Evolutionary conservation across 2,329 filamentous ascomycete genomes (phyloP), one percentile per base, ranked within the genome.

Genomic region (Xylariaceae sp.): DNA sequence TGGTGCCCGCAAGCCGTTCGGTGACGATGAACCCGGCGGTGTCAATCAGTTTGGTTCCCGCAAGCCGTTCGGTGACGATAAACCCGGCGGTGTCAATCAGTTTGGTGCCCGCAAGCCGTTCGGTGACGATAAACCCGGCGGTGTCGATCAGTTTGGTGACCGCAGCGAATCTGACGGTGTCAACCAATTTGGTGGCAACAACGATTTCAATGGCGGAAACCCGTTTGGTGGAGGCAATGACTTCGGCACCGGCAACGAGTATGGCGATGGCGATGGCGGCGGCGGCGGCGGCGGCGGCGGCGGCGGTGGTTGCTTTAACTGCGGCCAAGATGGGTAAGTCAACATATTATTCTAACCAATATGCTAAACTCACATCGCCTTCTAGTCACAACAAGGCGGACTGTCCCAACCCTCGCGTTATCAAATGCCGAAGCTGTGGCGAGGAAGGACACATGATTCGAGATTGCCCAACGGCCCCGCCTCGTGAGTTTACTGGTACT

Each of bases 361-460:
- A 61, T 55, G 26, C 49, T 57, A 53, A 55, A 58, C 64, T 57
- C 65, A 48, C 39, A 30, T 11, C 26, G 9, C 37, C 35, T 32
- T 40, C 11, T 52, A 79, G 83, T 11, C 84, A 87, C 73, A 81
- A 74, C 69, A 86, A 84, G 69, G 70, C 76, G 1, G 83, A 87
- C 6, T 87, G 84, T 63, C 63, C 80, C 19, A 83, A 85, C 53
- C 76, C 78, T 12, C 71, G 70, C 30, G 77, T 80, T 37, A 61
- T 68, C 31, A 65, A 64, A 51, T 79, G 76, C 59, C 69, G 68
- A 35, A 74, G 71, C 58, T 83, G 80, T 70, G 72, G 75, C 54
- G 65, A 80, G 62, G 69, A 74, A 29, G 80, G 79, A 4, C 80
- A 83, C 62, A 71, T 60, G 29, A 56, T 66, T 42, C 62, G 60